phyloP scores from a whole-genome alignment of 768 basidiomycete species.

The Coprinopsis cinerea region DNA sequence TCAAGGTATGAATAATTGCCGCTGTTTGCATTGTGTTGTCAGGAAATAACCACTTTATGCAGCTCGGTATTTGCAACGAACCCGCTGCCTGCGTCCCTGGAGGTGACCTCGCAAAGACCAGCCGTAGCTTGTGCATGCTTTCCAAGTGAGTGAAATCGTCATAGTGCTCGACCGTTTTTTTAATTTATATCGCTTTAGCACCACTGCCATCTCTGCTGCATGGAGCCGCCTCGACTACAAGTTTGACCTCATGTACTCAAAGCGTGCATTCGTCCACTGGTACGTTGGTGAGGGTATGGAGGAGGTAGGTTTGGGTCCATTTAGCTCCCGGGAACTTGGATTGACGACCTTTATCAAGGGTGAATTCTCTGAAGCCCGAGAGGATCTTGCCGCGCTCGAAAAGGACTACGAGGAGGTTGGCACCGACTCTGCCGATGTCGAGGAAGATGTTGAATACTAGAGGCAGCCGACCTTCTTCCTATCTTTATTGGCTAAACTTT shows the following conservation, averaged over 20 bases:
- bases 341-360: conserved; percentile 30
- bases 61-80: conserved; percentile 19
- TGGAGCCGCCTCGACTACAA: conserved; percentile 92
- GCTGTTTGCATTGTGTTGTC: neutral
- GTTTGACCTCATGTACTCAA: conserved; percentile 97
- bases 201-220: conserved; percentile 88
- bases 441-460: conserved; percentile 37
- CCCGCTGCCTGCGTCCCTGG: conserved; percentile 69
- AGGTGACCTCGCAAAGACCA: conserved; percentile 92
- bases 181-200: too few species aligned
- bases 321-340: neutral
- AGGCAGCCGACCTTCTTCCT: neutral
- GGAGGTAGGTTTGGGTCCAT: conserved; percentile 35
- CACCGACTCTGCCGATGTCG: conserved; percentile 67
- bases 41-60: neutral
- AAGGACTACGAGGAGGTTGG: conserved; percentile 93
- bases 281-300: conserved; percentile 99
- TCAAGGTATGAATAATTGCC: conserved; percentile 42
- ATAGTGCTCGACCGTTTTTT: too few species aligned
- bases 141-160: conserved; percentile 49
- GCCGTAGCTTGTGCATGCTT: conserved; percentile 95
- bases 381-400: conserved; percentile 96
- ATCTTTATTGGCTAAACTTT: conserved; percentile 3
- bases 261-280: conserved; percentile 89
- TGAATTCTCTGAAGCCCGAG: conserved; percentile 97